Evolutionary conservation across 2,329 filamentous ascomycete species (phyloP), one percentile per base, ranked within the genome.

Genomic region (Didymella pinodella): DNA sequence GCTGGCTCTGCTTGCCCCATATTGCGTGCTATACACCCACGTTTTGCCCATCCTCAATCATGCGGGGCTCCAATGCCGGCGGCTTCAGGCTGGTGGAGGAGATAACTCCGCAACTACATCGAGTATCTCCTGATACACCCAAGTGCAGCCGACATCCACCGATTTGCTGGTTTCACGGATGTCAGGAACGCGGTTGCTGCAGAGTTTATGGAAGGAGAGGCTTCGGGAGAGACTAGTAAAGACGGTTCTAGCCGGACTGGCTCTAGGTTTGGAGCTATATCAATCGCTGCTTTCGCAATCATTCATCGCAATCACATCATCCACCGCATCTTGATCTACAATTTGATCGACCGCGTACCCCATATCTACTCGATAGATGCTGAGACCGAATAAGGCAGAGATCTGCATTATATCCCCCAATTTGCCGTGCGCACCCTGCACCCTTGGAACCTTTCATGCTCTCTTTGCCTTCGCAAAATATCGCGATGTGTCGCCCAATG

Each of bases 401-500:
- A 52, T 57, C 48, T 43, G 32, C 48, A 31, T 20, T 32, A 28
- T 18, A 32, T 3, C 16, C 6, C 4, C 4, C 14, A 40, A 26
- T 7, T 18, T n/a, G 6, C 16, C 32, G 32, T n/a, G 16, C 32
- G 32, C 1, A 36, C 32, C 32, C 16, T 8, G 34, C 4, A 20
- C n/a, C 7, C 10, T 3, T 14, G 26, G 20, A 4, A 22, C 36
- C 10, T 3, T 32, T 31, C 44, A 57, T 28, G 46, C 50, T 45
- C 62, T 68, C 48, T 54, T 61, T 7, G 59, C 52, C 54, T 72
- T 72, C 14, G 62, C 67, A 45, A 72, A 72, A 57, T 67, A 70
- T 48, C 67, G 57, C 6, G 68, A 72, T 28, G 66, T 72, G 51
- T 72, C 66, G 25, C 66, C 64, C 3, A 71, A 46, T 22, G 67